Base-by-base conservation (phyloP, 176 grass and related monocot genomes). In the Oryza meridionalis region DNA sequence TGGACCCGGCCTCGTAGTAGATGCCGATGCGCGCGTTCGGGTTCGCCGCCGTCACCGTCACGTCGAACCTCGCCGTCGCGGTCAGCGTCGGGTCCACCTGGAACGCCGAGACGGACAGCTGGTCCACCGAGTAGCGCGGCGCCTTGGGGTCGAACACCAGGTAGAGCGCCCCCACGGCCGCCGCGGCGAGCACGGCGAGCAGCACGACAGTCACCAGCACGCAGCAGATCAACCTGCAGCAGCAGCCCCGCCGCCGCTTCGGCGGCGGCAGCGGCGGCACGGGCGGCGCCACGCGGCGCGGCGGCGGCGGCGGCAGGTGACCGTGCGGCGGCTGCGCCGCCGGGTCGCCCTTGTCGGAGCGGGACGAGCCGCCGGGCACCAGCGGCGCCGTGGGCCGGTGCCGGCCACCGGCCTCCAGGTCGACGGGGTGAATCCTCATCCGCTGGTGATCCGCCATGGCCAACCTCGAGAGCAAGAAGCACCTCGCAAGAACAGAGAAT, bases 81-180 rank as follows among this genome's bases (percentile, higher is more conserved):
- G 82, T 78, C 1, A 91, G 71, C 42, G 70, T 70, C 1, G 84
- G 40, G 82, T 90, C 82, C 2, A 88, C 67, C 14, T 46, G 78
- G 87, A 97, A 97, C 58, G 80, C 46, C 0, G 92, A 87, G 4
- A 97, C 86, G 11, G 74, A 12, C 6, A 97, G 84, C 6, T 85
- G 87, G 85, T 94, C 87, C 79, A 97, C 94, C 27, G 94, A 94
- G 82, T 97, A 97, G 2, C 87, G 90, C 2, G 94, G 94, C n/a
- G 90, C 64, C 85, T 94, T 92, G 6, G 94, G 94, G 69, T 92
- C 40, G 42, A 94, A 90, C 31, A 72, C 35, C 16, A 97, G 78
- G 79, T 97, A 97, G 24, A 97, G 85, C 40, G 81, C 87, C 4
- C 67, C 85, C 0, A 27, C 53, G 0, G 79, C 62, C 2, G 80